Evolutionary conservation across 768 basidiomycete genomes (phyloP), one percentile per base, ranked within the genome.

Genomic region (Dacryopinax spathularia): DNA sequence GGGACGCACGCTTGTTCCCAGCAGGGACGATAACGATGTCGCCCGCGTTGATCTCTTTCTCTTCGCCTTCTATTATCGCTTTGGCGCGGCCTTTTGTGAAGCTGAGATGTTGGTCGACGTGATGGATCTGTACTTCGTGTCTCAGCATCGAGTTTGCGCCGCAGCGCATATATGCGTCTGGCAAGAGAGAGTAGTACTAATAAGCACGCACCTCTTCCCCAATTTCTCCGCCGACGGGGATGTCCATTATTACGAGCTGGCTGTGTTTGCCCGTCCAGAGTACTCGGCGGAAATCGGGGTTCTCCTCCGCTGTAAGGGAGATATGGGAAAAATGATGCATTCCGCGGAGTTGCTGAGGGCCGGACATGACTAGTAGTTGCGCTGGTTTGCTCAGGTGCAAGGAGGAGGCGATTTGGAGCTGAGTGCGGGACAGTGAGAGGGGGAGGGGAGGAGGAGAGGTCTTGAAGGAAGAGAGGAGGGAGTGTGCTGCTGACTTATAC

Each of bases 1-100:
- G 12, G 34, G 20, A 66, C 70, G 63, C 35, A 73, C 71, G 75
- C 66, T 73, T 70, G 7, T 73, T 74, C 6, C 75, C 74, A 65
- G 75, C 74, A 33, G 75, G 75, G 7, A 77, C 75, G 59, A 77
- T 72, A 33, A 74, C 73, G 61, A 77, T 60, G 65, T 76, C 75
- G 5, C 75, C 75, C 12, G 73, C 73, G 48, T 74, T 72, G 64
- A 76, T 68, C 18, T 70, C 70, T 65, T 72, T 70, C 66, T 74
- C 73, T 64, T 77, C 74, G n/a, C 75, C 76, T n/a, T 66, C 72
- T 13, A 77, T 69, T 63, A 74, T 70, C 31, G 76, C 76, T 66
- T 72, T 73, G 63, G 69, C 70, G 13, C 67, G 66, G 9, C 76
- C 76, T 16, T 68, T 68, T 2, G 74, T 75, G 69, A 77, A 77